A percentile compares a stretch with the other conserved stretches of the same genome.
Conservation (phyloP, 202 grass and related monocot species). For the Setaria italica region DNA sequence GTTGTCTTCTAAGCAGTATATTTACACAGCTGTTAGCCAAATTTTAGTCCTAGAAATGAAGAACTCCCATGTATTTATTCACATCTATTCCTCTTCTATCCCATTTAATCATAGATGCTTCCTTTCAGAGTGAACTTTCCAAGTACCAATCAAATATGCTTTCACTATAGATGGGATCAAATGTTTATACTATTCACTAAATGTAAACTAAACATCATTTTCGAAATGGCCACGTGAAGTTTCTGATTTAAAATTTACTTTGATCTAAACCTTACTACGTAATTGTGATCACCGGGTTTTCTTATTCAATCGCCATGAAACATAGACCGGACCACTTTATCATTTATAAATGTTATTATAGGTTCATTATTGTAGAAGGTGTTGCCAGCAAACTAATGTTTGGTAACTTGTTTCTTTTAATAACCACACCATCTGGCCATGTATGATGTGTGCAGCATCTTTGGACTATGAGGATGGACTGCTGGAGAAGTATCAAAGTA, state of each 20-base stretch:
- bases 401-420: conserved; percentile 36
- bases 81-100: background rate
- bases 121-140: background rate
- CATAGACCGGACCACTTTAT: background rate
- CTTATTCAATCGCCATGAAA: conserved; percentile 7
- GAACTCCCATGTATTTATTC: background rate
- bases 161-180: background rate
- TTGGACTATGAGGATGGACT: background rate
- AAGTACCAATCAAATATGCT: background rate
- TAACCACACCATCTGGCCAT: conserved; percentile 13
- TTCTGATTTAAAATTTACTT: background rate
- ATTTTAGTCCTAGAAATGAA: background rate
- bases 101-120: background rate
- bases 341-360: conserved; percentile 9
- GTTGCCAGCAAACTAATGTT: conserved; percentile 29
- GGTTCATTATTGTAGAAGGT: conserved; percentile 26
- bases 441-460: conserved; percentile 11
- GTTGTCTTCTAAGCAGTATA: background rate
- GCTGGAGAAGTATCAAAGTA: conserved; percentile 20
- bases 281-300: background rate
- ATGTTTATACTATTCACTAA: background rate
- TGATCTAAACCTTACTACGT: background rate
- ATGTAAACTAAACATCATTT: background rate
- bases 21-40: background rate
- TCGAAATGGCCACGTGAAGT: background rate